Percentiles rank a stretch among this genome's conserved stretches.
Evolutionary conservation across 352 stramenopile genomes (phyloP).

Genomic region (Phytophthora kernoviae): DNA sequence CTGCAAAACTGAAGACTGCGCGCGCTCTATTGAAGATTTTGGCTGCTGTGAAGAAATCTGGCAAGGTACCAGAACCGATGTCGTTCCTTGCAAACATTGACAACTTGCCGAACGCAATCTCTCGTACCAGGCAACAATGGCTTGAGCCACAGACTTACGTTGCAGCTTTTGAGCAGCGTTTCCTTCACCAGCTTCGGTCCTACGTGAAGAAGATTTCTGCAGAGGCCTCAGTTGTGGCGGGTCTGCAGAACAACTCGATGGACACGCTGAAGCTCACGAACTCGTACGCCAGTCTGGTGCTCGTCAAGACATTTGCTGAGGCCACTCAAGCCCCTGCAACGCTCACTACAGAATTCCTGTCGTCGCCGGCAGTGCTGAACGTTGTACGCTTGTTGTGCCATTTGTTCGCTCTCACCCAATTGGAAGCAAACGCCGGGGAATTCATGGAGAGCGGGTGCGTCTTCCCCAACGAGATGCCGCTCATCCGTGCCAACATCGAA

Average conservation of each 20-base stretch:
- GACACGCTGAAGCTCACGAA: conserved; percentile 61
- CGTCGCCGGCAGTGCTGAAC: conserved; percentile 28
- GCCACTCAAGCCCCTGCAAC: conserved; percentile 34
- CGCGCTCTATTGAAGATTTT: conserved; percentile 59
- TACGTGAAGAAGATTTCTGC: conserved; percentile 41
- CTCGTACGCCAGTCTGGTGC: conserved; percentile 53
- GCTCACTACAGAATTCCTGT: conserved; percentile 38
- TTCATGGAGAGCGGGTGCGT: conserved; percentile 73
- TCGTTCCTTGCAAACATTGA: conserved; percentile 54
- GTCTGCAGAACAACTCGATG: conserved; percentile 62
- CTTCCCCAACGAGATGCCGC: conserved; percentile 43
- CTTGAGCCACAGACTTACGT: conserved; percentile 54
- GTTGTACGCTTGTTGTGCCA: conserved; percentile 66
- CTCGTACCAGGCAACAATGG: conserved; percentile 39
- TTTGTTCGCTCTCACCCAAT: conserved; percentile 64
- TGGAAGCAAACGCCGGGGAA: conserved; percentile 63
- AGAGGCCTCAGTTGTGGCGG: conserved; percentile 32
- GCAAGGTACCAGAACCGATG: conserved; percentile 33
- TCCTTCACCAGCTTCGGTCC: conserved; percentile 52
- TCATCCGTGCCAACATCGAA: conserved; percentile 60
- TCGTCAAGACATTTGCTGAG: conserved; percentile 60
- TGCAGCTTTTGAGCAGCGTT: conserved; percentile 56
- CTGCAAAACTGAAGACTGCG: conserved; percentile 27
- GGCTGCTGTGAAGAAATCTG: conserved; percentile 29
- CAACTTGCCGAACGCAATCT: conserved; percentile 20